Evolutionary conservation across 208 protist genomes (phyloP), one percentile per base, ranked within the genome.

Genomic region (Naegleria gruberi): DNA sequence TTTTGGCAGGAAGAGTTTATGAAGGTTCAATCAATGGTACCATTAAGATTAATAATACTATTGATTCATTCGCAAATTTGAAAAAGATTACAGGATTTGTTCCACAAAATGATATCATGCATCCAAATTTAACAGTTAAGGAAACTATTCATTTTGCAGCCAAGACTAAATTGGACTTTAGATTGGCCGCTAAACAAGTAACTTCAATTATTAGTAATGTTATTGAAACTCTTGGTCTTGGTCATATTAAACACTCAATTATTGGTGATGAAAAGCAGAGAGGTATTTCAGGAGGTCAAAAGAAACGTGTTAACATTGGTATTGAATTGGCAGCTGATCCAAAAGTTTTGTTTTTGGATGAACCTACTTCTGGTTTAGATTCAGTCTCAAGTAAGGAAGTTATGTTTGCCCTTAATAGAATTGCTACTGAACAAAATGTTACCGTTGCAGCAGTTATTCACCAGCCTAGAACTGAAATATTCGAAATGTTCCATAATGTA

Each of bases 101-200:
- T 37, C 96, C 95, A n/a, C 96, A 97, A 93, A 96, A 98, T 82
- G 96, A 97, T 92, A 96, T 95, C 26, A 92, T 98, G 17, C 91
- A 97, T 90, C 94, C 95, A n/a, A 93, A 93, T 19, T 90, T 97
- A 41, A 98, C 96, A 23, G 12, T 51, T 51, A 4, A 51, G 4
- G 46, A 51, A 51, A 17, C 7, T 51, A 4, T 51, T 17, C 12
- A 17, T 17, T 4, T 17, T 17, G 4, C 46, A 17, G 46, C 95
- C 0, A 94, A 97, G 91, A 89, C 92, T 44, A 97, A 97, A 17
- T 85, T 26, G 3, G 6, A 34, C 12, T 65, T 10, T 90, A 90
- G 5, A 34, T 84, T 6, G 88, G 88, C 30, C n/a, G n/a, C n/a
- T 12, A 51, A 55, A 92, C 74, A 40, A 92, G 86, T 91, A 92